Evolutionary conservation across 306 rosid species (phyloP).

Genomic region (Castanospermum australe): DNA sequence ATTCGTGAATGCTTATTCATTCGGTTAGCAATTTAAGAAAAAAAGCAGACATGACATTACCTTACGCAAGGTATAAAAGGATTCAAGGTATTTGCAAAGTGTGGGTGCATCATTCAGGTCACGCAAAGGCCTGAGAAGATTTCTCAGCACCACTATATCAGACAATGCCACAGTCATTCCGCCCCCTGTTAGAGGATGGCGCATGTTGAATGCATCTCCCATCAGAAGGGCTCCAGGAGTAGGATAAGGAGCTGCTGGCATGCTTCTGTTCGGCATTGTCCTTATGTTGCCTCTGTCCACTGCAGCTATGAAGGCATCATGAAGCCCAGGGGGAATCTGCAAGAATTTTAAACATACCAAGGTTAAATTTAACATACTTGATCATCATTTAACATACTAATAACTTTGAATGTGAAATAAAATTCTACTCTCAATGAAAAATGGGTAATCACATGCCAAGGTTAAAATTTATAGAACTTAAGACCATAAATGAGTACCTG

Average conservation of each 20-base stretch:
- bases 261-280: slow-evolving; percentile 98
- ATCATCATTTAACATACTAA: slow-evolving; percentile 13
- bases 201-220: slow-evolving; percentile 99
- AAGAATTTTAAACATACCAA: no score
- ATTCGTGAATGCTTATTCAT: not conserved
- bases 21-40: not conserved
- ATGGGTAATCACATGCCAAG: not conserved
- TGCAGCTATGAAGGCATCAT: slow-evolving; percentile 79
- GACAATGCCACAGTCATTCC: slow-evolving; percentile 99
- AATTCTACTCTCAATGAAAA: not conserved
- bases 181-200: slow-evolving; percentile 97
- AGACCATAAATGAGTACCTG: slow-evolving; percentile 53
- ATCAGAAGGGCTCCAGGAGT: slow-evolving; percentile 94
- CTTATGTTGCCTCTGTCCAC: slow-evolving; percentile 83
- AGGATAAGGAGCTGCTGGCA: slow-evolving; percentile 97
- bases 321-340: slow-evolving; percentile 83
- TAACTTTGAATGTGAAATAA: not conserved
- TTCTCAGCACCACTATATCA: slow-evolving; percentile 85
- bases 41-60: slow-evolving; percentile 29
- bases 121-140: slow-evolving; percentile 79
- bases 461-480: not conserved
- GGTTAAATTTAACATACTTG: no score
- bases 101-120: slow-evolving; percentile 80
- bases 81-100: slow-evolving; percentile 88
- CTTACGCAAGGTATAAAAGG: slow-evolving; percentile 94